Base-by-base conservation (phyloP, 345 rosid species). In the Laguncularia racemosa region DNA sequence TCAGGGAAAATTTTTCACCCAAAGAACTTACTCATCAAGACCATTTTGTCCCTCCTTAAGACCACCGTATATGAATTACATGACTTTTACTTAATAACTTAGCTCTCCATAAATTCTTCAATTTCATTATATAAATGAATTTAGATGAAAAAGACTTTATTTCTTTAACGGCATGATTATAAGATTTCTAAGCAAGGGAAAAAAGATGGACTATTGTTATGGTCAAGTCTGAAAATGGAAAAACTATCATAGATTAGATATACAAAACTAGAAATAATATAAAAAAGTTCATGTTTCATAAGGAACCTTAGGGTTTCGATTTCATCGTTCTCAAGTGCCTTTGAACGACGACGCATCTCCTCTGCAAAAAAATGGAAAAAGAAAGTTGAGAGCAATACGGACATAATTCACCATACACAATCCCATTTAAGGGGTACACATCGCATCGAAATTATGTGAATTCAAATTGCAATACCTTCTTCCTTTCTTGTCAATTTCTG, bases 401-500 rank as follows among this genome's bases (percentile, higher is more conserved):
- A 16, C 15, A 18, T 18, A 19, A 21, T n/a, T 20, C 8, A 48
- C 43, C 28, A 48, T 5, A 17, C 19, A 12, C 16, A n/a, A 21
- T 47, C 46, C 50, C 48, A 70, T 8, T 47, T 50, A 59, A 43
- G 46, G 40, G 40, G 9, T 6, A 33, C 40, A 33, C 11, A 4
- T 33, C 9, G 7, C 40, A 33, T 33, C 7, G 40, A 33, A 33
- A 33, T 33, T 33, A 9, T 33, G 40, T 33, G 50, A 20, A 23
- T 51, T 61, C 58, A 67, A 71, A 48, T 64, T 47, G 64, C 5
- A 12, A 64, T 85, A 91, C 97, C 97, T 81, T 85, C 93, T 68
- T 89, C 96, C 82, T 77, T 83, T 55, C 58, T 77, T 21, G 91
- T 70, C 66, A 92, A 62, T 70, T 83, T 92, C 60, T 76, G 86